Evolutionary conservation across 2,329 filamentous ascomycete species (phyloP).

Genomic region (Sordariomycetes sp.): DNA sequence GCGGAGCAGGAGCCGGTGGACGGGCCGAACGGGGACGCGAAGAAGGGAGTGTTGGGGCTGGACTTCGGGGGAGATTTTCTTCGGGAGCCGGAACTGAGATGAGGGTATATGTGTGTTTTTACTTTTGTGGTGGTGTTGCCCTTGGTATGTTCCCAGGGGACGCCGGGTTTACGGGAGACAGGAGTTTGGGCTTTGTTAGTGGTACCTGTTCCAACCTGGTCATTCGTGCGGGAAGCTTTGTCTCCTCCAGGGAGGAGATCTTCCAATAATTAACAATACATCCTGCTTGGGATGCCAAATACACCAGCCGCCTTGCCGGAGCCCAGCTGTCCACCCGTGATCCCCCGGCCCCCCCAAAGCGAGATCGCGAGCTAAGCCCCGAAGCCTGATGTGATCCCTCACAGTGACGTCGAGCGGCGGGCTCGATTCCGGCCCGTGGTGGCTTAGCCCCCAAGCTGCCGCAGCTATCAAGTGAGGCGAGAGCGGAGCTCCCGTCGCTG

Average conservation of each 20-base stretch:
- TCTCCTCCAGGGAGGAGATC: no score
- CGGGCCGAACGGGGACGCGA: neutral
- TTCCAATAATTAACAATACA: no score
- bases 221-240: no score
- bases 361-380: neutral
- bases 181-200: no score
- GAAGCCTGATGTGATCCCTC: neutral
- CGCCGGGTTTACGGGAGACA: neutral
- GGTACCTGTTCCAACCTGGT: no score
- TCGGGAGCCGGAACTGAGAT: constrained; percentile 30
- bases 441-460: neutral
- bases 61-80: constrained; percentile 26
- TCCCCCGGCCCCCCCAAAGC: no score
- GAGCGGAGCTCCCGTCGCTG: no score
- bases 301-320: no score
- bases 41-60: constrained; percentile 4
- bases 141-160: neutral
- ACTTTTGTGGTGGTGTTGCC: neutral
- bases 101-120: neutral
- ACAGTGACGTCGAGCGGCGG: neutral
- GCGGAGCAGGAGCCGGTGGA: neutral
- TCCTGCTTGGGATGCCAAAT: no score
- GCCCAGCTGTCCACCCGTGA: no score
- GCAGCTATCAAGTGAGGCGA: no score
- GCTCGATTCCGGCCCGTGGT: neutral